A percentile compares a stretch with the other conserved stretches of the same genome.
phyloP scores from a whole-genome alignment of 805 yeast genomes.

The Kregervanrija delftensis region DNA sequence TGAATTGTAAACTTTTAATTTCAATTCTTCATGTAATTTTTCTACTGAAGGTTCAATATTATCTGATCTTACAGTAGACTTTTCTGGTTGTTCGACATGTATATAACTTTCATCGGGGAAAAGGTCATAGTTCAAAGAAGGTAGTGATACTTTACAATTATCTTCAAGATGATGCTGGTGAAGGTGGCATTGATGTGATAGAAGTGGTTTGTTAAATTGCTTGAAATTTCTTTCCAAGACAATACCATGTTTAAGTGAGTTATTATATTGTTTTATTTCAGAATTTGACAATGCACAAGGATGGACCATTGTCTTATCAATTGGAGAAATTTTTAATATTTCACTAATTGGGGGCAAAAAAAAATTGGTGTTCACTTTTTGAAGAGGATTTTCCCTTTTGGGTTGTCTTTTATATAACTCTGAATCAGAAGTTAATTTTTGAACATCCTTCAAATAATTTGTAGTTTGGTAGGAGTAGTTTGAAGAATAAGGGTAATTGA shows the following conservation, averaged over 20 bases:
- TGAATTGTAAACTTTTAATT: slow-evolving; percentile 5
- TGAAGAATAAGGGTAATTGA: slow-evolving; percentile 46
- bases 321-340: slow-evolving; percentile 8
- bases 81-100: not conserved
- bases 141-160: no score
- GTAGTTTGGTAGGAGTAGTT: slow-evolving; percentile 43
- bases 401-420: slow-evolving; percentile 32
- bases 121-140: not conserved
- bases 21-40: not conserved
- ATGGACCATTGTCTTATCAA: slow-evolving; percentile 15
- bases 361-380: slow-evolving; percentile 8
- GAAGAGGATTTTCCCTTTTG: slow-evolving; percentile 10
- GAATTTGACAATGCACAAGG: slow-evolving; percentile 11
- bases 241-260: slow-evolving; percentile 5
- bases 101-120: slow-evolving; percentile 1
- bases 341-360: slow-evolving; percentile 18
- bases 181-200: not conserved
- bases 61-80: no score
- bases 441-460: slow-evolving; percentile 44
- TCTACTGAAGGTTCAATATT: not conserved
- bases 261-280: slow-evolving; percentile 7
- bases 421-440: slow-evolving; percentile 40
- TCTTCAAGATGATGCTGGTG: no score
- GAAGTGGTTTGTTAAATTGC: slow-evolving; percentile 1
- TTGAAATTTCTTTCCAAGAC: slow-evolving; percentile 6